These are phyloP conservation scores for Aegilops bicornis DNA, from an alignment of 176 grass and related monocot genomes.

Conservation along the genomic window DNA sequence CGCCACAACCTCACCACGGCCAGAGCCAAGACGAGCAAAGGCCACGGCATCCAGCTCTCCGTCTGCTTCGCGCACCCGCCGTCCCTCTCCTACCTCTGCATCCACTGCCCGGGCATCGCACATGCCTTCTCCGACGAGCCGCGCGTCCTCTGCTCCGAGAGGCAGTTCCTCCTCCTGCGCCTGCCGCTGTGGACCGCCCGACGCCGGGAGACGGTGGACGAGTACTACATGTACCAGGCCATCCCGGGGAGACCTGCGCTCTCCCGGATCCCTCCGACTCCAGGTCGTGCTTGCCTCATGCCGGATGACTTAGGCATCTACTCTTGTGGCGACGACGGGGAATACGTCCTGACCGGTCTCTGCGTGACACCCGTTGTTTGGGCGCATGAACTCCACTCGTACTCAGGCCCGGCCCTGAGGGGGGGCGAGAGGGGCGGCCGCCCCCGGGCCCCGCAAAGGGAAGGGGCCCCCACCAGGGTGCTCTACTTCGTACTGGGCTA, in stretches of 20 bases:
- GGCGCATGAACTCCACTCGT: neutral
- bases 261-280: neutral
- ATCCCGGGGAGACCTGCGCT: neutral
- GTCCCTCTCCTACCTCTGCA: neutral
- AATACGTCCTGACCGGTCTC: neutral
- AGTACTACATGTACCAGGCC: neutral
- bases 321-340: neutral
- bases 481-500: no score
- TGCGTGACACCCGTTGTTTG: neutral
- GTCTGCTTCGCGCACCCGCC: neutral
- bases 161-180: neutral
- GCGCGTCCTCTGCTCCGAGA: neutral
- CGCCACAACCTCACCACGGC: neutral
- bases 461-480: no score
- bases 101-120: neutral
- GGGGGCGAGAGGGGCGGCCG: no score
- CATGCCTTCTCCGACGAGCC: neutral
- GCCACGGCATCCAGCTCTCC: neutral
- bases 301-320: neutral
- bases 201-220: neutral
- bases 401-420: no score
- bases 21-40: neutral
- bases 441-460: no score
- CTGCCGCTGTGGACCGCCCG: neutral
- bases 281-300: fast-evolving